A percentile compares a stretch with the other conserved stretches of the same genome.
Conservation (phyloP, 371 early-diverging fungal genomes). For the Mortierella sp. region DNA sequence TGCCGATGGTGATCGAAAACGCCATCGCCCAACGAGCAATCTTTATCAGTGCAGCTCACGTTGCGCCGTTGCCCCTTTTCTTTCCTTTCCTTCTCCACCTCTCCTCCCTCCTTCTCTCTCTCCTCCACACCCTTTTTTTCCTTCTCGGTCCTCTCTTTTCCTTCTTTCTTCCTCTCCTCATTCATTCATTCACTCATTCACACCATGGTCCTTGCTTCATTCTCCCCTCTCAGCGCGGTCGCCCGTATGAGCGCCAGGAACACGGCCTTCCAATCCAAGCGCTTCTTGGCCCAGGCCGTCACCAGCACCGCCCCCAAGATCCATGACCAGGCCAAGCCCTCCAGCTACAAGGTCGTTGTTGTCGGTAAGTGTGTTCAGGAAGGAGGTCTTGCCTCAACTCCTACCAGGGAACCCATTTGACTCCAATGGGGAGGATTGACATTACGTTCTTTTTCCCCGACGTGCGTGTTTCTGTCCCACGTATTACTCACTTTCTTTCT, state of each 20-base stretch:
- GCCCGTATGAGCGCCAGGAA: slow-evolving; percentile 31
- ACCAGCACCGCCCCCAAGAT: slow-evolving; percentile 33
- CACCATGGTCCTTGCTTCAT: slow-evolving; percentile 29
- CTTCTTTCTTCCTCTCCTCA: slow-evolving; percentile 1
- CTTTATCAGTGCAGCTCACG: neutral
- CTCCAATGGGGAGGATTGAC: neutral
- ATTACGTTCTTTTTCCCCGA: no score
- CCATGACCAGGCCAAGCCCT: slow-evolving; percentile 49
- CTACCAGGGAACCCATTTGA: neutral
- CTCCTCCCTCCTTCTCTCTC: neutral
- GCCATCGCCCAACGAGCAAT: neutral
- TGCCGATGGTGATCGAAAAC: neutral
- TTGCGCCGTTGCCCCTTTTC: neutral
- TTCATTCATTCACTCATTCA: neutral
- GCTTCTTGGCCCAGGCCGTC: slow-evolving; percentile 50
- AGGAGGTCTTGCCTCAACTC: no score
- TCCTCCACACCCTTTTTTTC: neutral
- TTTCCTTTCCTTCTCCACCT: neutral
- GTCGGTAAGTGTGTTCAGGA: slow-evolving; percentile 54
- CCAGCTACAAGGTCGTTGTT: slow-evolving; percentile 72
- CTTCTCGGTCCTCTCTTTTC: slow-evolving; percentile 9
- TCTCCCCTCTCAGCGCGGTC: slow-evolving; percentile 42
- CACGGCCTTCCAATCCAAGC: slow-evolving; percentile 49
- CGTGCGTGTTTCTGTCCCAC: neutral
- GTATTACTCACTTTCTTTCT: neutral